Percentiles rank a stretch among this genome's conserved stretches.
Conservation (phyloP, 106 monocot species). For the Dactylorhiza incarnata region DNA sequence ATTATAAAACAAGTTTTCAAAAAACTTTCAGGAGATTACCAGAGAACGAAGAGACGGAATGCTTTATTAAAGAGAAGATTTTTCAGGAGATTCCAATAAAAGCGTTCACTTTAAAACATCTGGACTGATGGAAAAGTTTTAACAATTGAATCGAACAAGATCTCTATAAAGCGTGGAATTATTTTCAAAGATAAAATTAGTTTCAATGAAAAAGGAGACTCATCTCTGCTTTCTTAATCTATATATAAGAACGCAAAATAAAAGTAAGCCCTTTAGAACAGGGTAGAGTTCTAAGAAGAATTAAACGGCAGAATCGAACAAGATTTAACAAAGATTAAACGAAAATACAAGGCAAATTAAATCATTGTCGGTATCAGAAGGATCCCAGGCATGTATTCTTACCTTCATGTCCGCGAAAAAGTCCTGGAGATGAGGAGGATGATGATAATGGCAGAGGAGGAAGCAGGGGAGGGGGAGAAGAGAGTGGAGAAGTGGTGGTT, state of each 20-base stretch:
- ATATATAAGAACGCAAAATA: no score
- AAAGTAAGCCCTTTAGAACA: no score
- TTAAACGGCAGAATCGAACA: no score
- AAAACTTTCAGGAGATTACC: not conserved
- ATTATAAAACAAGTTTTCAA: not conserved
- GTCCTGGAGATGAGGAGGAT: not conserved
- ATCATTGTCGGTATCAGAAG: not conserved
- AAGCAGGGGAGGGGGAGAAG: not conserved
- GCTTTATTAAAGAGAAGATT: not conserved
- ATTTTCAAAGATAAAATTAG: no score
- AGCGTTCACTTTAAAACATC: not conserved
- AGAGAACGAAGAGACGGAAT: no score
- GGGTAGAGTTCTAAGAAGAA: no score
- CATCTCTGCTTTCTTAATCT: not conserved
- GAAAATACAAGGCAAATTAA: not conserved
- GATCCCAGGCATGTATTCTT: not conserved
- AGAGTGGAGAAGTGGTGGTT: not conserved
- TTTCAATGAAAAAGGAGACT: not conserved
- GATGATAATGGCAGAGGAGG: not conserved
- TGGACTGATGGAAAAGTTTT: not conserved
- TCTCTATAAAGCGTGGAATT: no score
- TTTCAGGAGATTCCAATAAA: not conserved
- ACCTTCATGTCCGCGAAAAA: slow-evolving; percentile 1
- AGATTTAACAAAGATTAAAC: not conserved
- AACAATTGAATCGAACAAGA: no score